A percentile compares a stretch with the other conserved stretches of the same genome.
Conservation (phyloP, 2,329 filamentous ascomycete genomes). For the Ambrosiella cleistominuta region DNA sequence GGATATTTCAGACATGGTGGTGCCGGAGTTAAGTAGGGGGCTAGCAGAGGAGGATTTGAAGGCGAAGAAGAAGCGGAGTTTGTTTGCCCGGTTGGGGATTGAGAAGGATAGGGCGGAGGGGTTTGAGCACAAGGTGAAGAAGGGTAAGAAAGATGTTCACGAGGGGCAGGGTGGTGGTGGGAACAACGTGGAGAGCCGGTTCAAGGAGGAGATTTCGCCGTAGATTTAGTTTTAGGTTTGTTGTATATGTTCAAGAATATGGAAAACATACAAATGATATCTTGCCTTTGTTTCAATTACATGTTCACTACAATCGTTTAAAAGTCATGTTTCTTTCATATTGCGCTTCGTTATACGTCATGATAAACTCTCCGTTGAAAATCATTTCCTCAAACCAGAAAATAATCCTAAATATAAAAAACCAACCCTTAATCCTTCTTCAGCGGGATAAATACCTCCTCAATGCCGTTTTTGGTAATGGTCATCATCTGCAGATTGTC, state of each 20-base stretch:
- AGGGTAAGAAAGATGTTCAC: neutral
- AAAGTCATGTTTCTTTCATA: neutral
- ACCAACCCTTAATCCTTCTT: slow-evolving; percentile 64
- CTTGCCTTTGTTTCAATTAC: too few species aligned
- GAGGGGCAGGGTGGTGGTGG: neutral
- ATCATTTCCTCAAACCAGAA: neutral
- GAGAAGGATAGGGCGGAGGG: slow-evolving; percentile 7
- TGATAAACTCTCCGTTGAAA: slow-evolving; percentile 2
- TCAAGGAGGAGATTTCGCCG: slow-evolving; percentile 8
- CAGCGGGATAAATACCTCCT: slow-evolving; percentile 67
- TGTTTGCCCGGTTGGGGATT: slow-evolving; percentile 5
- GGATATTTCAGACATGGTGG: slow-evolving; percentile 10
- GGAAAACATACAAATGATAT: neutral
- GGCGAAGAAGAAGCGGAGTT: slow-evolving; percentile 9
- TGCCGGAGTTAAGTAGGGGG: neutral
- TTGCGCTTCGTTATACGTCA: slow-evolving; percentile 12
- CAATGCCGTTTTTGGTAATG: slow-evolving; percentile 72
- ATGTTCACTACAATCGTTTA: too few species aligned
- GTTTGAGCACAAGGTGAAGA: slow-evolving; percentile 5
- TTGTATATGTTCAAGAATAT: neutral
- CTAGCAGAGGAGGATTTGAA: neutral
- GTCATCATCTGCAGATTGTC: slow-evolving; percentile 92
- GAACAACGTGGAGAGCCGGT: slow-evolving; percentile 1
- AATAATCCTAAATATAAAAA: neutral
- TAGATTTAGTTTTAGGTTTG: neutral